Percentiles rank a stretch among this genome's conserved stretches.
phyloP scores from a whole-genome alignment of 75 land plant species.

The Chamaecyparis obtusa region DNA sequence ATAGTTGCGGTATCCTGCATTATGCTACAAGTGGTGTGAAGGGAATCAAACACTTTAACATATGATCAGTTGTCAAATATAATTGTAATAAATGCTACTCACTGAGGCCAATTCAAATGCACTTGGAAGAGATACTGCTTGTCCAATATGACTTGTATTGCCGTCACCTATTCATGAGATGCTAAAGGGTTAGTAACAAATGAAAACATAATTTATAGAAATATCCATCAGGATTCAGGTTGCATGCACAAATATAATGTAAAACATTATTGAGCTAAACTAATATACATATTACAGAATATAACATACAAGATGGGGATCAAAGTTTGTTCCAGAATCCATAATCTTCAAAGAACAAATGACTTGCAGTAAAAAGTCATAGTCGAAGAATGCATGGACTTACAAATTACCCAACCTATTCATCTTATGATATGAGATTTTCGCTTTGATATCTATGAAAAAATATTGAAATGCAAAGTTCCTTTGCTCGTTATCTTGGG shows the following conservation, averaged over 20 bases:
- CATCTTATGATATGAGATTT: not conserved
- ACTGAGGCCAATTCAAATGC: constrained; percentile 76
- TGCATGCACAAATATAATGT: not conserved
- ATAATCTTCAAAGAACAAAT: not conserved
- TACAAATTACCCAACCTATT: not conserved
- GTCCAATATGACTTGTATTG: constrained; percentile 64
- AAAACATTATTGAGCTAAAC: not conserved
- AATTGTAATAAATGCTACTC: constrained; percentile 14
- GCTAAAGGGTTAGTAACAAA: not conserved
- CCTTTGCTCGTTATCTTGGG: not conserved
- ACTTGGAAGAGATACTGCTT: constrained; percentile 51
- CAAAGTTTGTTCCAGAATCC: constrained; percentile 6
- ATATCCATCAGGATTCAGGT: not conserved
- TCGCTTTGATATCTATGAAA: not conserved
- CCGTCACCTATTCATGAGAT: constrained; percentile 67
- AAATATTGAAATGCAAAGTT: not conserved
- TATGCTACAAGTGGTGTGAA: not conserved
- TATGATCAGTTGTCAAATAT: not conserved
- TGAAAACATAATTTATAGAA: constrained; percentile 4
- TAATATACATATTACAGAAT: not conserved
- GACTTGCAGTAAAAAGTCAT: not conserved
- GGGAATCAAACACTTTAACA: not conserved
- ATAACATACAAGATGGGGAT: not conserved
- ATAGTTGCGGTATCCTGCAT: constrained; percentile 69
- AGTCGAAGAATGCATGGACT: not conserved